Conservation (phyloP, 177 flowering plant species). For the Vitis hybrid region DNA sequence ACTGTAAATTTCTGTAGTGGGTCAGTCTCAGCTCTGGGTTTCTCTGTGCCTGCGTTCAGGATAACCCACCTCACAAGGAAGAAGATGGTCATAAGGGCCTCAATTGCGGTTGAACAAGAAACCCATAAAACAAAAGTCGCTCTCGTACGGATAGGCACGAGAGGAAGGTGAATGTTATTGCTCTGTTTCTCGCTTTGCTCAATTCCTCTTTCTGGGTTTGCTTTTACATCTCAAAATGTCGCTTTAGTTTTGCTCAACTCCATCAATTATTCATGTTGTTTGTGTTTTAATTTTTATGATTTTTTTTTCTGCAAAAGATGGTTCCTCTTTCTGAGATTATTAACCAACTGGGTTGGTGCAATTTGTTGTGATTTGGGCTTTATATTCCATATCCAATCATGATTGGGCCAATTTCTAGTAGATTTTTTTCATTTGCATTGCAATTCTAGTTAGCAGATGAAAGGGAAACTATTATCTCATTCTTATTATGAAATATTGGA, state of each 20-base stretch:
- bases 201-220: background rate
- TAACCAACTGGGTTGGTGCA: background rate
- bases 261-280: background rate
- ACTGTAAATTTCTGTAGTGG: too few species aligned
- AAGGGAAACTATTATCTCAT: too few species aligned
- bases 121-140: slow-evolving; percentile 53
- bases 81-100: slow-evolving; percentile 40
- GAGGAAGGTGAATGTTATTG: slow-evolving; percentile 71
- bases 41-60: too few species aligned
- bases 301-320: background rate
- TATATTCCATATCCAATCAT: too few species aligned
- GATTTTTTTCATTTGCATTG: too few species aligned
- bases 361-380: too few species aligned
- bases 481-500: too few species aligned
- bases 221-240: background rate
- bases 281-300: background rate
- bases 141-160: slow-evolving; percentile 76
- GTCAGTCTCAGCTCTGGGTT: too few species aligned
- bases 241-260: background rate
- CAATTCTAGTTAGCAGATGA: too few species aligned
- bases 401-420: too few species aligned
- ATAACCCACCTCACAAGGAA: too few species aligned
- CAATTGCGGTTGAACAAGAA: slow-evolving; percentile 61
- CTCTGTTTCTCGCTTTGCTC: background rate
- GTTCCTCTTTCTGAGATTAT: background rate